Evolutionary conservation across 495 filamentous ascomycete species (phyloP), one percentile per base, ranked within the genome.

Genomic region (Cenococcum geophilum): DNA sequence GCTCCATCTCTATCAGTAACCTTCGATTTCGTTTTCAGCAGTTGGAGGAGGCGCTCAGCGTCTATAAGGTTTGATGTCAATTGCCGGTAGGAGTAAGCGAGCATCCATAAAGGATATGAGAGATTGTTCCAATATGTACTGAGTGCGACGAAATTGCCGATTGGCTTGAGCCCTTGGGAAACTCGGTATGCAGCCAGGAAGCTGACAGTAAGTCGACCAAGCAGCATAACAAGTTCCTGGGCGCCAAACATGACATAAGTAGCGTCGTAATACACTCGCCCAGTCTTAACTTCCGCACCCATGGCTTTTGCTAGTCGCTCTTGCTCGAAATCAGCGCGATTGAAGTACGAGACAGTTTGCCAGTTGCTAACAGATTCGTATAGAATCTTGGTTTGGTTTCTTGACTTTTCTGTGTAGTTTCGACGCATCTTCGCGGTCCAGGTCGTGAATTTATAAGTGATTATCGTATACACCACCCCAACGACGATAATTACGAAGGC

Each of bases 151-250:
- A 91, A 89, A 54, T 81, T 79, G 48, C 89, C 89, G 22, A 89
- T 75, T 1, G 79, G 78, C n/a, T 77, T 80, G 16, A 72, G 65
- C 0, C 78, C 79, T 36, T 79, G 73, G 0, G 77, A 76, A 40
- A 91, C 80, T 68, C 86, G 82, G 68, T 84, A 87, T 2, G 85
- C 80, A 5, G 83, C 88, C n/a, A 91, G 74, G 60, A 85, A 83
- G 32, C 83, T 77, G 18, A 83, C 82, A 21, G 79, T 79, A 18
- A 85, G 72, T 12, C 89, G 76, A 0, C 88, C 87, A 10, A 83
- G 62, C 4, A 82, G 78, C 57, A 89, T 78, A 6, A 88, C 77
- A 12, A 86, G 63, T 53, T 78, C 82, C 61, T 88, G 84, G 36
- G 81, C 76, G 18, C 79, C 77, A 57, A 60, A 64, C 51, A 62